Conservation (phyloP, 441 rosid genomes). For the Brassica balearica region DNA sequence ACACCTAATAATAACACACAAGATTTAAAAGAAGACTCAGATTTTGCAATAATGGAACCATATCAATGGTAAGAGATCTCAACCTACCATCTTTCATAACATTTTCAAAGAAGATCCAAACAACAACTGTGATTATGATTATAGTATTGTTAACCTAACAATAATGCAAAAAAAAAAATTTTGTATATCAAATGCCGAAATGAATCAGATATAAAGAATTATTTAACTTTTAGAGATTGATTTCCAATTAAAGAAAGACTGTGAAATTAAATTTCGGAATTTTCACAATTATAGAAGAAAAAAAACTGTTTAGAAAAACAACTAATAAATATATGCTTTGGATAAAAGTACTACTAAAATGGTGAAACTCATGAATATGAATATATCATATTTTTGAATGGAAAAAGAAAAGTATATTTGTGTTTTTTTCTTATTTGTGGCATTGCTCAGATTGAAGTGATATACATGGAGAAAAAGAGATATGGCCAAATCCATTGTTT, state of each 20-base stretch:
- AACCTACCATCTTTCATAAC: slow-evolving; percentile 12
- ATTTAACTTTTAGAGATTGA: too few relatives aligned
- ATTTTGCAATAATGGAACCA: slow-evolving; percentile 38
- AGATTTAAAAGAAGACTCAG: slow-evolving; percentile 10
- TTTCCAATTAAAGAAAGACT: neutral
- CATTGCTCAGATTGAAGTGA: slow-evolving; percentile 23
- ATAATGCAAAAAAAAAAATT: too few relatives aligned
- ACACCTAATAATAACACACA: slow-evolving; percentile 37
- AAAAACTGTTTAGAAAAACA: neutral
- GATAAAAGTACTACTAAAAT: neutral
- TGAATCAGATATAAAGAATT: too few relatives aligned
- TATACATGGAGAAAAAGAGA: slow-evolving; percentile 8
- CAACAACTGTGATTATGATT: slow-evolving; percentile 9
- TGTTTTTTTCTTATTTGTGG: slow-evolving; percentile 6
- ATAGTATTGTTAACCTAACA: too few relatives aligned
- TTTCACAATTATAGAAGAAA: neutral
- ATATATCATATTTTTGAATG: too few relatives aligned
- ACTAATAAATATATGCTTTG: neutral
- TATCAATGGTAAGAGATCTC: slow-evolving; percentile 37
- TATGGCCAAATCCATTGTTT: neutral
- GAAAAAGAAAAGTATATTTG: neutral
- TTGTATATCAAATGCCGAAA: too few relatives aligned
- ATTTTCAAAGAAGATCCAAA: neutral
- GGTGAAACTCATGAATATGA: neutral
- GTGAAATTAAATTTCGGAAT: neutral